phyloP scores from a whole-genome alignment of 192 early-diverging fungal species.

The Backusella tarrabulga region DNA sequence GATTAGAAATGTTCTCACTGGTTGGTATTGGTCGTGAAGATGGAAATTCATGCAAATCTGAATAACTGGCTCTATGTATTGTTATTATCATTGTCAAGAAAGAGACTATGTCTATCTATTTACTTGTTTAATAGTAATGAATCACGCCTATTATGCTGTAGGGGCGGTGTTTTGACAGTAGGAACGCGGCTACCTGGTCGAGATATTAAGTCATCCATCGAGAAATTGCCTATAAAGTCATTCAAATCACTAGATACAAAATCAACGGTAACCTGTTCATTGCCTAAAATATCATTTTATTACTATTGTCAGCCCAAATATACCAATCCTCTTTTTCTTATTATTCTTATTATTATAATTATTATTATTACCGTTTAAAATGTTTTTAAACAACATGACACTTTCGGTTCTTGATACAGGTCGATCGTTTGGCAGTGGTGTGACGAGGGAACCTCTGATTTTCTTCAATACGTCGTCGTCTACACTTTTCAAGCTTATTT shows the following conservation, averaged over 20 bases:
- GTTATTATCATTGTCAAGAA: not conserved
- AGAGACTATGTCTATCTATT: not conserved
- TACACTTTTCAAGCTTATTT: not conserved
- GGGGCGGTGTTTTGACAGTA: not conserved
- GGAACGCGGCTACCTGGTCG: not conserved
- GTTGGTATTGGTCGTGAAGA: not conserved
- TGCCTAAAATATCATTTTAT: not conserved
- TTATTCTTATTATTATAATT: conserved; percentile 5
- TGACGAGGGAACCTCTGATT: not conserved
- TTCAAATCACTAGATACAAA: not conserved
- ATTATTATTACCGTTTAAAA: not conserved
- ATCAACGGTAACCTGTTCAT: not conserved
- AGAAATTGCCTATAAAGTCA: not conserved
- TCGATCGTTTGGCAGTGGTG: not conserved
- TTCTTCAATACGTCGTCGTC: conserved; percentile 2
- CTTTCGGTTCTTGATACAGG: not conserved
- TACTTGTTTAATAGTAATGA: not conserved
- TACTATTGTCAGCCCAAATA: not conserved
- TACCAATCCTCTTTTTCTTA: conserved; percentile 2
- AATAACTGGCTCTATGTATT: not conserved
- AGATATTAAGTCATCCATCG: not conserved
- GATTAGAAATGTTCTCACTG: not conserved
- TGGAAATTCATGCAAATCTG: not conserved
- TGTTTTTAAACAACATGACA: not conserved
- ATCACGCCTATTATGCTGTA: not conserved